Evolutionary conservation across 345 rosid species (phyloP).

Genomic region (Excoecaria cochinchinensis): DNA sequence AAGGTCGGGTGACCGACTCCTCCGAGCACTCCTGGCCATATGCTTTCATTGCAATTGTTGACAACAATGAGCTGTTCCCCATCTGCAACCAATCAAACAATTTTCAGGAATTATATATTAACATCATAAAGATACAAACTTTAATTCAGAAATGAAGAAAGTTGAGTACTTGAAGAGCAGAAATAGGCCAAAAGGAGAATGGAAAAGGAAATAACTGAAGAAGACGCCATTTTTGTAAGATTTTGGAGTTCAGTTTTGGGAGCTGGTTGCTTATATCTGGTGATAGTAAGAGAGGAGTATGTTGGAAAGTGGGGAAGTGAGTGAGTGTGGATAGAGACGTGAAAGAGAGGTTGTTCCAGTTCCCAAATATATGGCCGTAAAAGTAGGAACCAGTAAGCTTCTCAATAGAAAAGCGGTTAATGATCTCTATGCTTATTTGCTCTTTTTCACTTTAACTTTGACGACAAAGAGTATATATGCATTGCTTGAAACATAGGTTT

Average conservation of each 20-base stretch:
- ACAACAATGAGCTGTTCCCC: slow-evolving; percentile 73
- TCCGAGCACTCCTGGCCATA: slow-evolving; percentile 90
- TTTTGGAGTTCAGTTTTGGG: background rate
- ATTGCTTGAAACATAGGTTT: slow-evolving; percentile 51
- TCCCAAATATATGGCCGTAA: slow-evolving; percentile 10
- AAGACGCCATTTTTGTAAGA: slow-evolving; percentile 33
- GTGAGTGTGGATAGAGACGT: background rate
- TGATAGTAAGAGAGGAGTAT: background rate
- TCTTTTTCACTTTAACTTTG: slow-evolving; percentile 31
- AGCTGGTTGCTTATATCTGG: background rate
- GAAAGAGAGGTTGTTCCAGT: background rate
- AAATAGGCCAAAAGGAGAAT: slow-evolving; percentile 26
- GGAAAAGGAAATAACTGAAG: slow-evolving; percentile 28
- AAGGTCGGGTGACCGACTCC: slow-evolving; percentile 59
- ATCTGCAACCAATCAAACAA: slow-evolving; percentile 33
- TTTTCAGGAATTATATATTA: background rate
- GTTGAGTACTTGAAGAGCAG: slow-evolving; percentile 32
- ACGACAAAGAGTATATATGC: slow-evolving; percentile 44
- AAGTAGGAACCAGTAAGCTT: slow-evolving; percentile 13
- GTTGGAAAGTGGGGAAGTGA: background rate
- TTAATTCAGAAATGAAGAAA: background rate
- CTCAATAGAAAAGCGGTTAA: slow-evolving; percentile 3
- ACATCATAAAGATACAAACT: background rate
- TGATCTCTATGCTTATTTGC: background rate
- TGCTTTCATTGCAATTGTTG: slow-evolving; percentile 72